These are phyloP conservation scores for Capillidium rhysosporum DNA, from an alignment of 371 early-diverging fungal species.

Conservation along the genomic window DNA sequence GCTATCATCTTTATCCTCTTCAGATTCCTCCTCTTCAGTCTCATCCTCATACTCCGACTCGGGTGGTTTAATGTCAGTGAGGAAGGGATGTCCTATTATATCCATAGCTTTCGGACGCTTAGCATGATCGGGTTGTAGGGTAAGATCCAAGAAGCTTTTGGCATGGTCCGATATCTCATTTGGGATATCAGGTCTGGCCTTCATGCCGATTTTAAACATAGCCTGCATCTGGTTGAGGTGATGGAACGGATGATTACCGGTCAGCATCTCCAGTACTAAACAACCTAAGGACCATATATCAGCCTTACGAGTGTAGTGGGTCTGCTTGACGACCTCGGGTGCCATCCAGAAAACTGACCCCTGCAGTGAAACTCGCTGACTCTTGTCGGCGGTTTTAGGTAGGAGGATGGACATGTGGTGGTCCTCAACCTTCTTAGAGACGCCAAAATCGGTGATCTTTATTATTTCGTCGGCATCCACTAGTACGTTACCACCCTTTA, in stretches of 20 bases:
- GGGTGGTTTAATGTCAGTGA: neutral
- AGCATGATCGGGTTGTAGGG: constrained; percentile 44
- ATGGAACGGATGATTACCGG: constrained; percentile 86
- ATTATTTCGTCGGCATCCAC: constrained; percentile 81
- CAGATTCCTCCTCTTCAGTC: no score
- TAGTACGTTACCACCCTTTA: constrained; percentile 89
- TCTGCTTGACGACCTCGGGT: constrained; percentile 78
- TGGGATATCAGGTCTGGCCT: constrained; percentile 62
- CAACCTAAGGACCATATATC: constrained; percentile 88
- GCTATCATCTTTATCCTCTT: no score
- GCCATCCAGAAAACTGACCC: constrained; percentile 86
- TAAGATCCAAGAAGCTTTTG: constrained; percentile 52
- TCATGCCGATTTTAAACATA: constrained; percentile 71
- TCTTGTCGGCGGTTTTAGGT: neutral
- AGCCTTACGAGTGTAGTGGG: constrained; percentile 56
- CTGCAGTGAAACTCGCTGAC: constrained; percentile 51
- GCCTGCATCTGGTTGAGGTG: constrained; percentile 81
- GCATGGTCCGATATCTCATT: constrained; percentile 43
- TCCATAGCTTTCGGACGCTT: constrained; percentile 33
- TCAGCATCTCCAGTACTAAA: constrained; percentile 90
- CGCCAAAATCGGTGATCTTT: constrained; percentile 98
- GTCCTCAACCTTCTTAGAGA: constrained; percentile 84
- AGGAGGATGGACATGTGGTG: constrained; percentile 14
- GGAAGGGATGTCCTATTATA: constrained; percentile 32
- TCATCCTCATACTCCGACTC: no score